A percentile compares a stretch with the other conserved stretches of the same genome.
Evolutionary conservation across 768 basidiomycete species (phyloP).

Genomic region (Rhodotorula kratochvilovae): DNA sequence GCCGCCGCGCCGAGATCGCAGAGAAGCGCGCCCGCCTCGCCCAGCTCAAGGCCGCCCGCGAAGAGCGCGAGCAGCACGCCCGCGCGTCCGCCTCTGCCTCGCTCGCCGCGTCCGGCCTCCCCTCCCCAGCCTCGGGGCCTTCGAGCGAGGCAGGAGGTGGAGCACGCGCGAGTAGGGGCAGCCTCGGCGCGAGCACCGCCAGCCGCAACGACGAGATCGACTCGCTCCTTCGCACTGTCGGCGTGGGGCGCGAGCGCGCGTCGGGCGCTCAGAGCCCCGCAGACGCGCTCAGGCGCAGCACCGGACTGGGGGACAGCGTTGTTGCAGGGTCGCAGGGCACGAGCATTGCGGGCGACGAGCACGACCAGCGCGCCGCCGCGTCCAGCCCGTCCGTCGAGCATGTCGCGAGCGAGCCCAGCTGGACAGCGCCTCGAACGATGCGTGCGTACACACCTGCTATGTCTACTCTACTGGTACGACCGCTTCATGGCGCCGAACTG

Average conservation of each 20-base stretch:
- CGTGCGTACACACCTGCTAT: not conserved
- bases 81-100: conserved; percentile 5
- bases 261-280: no score
- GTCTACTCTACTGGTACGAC: not conserved
- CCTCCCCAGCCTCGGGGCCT: not conserved
- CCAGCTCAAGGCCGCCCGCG: conserved; percentile 54
- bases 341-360: not conserved
- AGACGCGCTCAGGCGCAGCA: no score
- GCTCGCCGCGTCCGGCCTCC: conserved; percentile 2
- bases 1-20: conserved; percentile 66
- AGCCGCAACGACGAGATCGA: conserved; percentile 33
- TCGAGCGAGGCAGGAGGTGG: not conserved
- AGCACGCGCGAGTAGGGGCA: not conserved
- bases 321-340: no score
- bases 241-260: conserved; percentile 4
- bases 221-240: conserved; percentile 19
- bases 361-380: not conserved
- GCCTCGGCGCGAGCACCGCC: conserved; percentile 3
- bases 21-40: conserved; percentile 82
- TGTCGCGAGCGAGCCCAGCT: not conserved
- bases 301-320: no score
- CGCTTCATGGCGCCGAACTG: not conserved
- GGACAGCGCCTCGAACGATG: not conserved
- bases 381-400: not conserved
- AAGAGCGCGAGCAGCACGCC: conserved; percentile 26